These are phyloP conservation scores for Scedosporium dehoogii DNA, from an alignment of 2,329 filamentous ascomycete genomes.

Conservation along the genomic window DNA sequence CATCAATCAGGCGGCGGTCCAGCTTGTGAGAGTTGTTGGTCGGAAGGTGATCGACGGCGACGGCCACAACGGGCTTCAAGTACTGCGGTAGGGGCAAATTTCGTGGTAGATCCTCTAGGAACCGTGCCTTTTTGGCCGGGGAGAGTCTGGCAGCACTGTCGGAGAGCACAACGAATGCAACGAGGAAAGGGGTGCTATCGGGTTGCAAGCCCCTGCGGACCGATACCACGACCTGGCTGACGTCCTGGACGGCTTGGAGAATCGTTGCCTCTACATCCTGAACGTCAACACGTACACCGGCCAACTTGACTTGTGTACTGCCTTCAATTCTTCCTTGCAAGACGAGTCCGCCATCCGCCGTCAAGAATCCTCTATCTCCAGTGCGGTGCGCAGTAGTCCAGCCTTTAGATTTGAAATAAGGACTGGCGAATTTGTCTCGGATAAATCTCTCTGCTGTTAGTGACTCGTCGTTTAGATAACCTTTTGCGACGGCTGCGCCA, in stretches of 20 bases:
- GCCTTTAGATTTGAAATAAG: slow-evolving; percentile 7
- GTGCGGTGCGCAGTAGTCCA: slow-evolving; percentile 26
- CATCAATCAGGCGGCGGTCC: slow-evolving; percentile 16
- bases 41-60: slow-evolving; percentile 19
- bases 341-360: slow-evolving; percentile 21
- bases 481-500: slow-evolving; percentile 29
- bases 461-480: slow-evolving; percentile 25
- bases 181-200: background rate
- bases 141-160: slow-evolving; percentile 2
- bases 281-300: slow-evolving; percentile 35
- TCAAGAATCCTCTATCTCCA: slow-evolving; percentile 27
- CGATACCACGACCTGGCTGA: slow-evolving; percentile 15
- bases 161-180: background rate
- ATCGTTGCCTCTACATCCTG: slow-evolving; percentile 23
- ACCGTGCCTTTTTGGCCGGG: slow-evolving; percentile 5
- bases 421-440: slow-evolving; percentile 9
- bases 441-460: slow-evolving; percentile 11
- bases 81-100: slow-evolving; percentile 20
- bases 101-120: slow-evolving; percentile 8
- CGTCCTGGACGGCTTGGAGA: slow-evolving; percentile 12
- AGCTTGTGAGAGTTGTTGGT: slow-evolving; percentile 19
- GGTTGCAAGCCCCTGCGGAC: slow-evolving; percentile 3
- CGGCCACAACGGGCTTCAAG: slow-evolving; percentile 21
- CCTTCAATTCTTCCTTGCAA: slow-evolving; percentile 27
- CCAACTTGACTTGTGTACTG: slow-evolving; percentile 35